Conservation (phyloP, 139 green algal species). For the Haematococcus lacustris region DNA sequence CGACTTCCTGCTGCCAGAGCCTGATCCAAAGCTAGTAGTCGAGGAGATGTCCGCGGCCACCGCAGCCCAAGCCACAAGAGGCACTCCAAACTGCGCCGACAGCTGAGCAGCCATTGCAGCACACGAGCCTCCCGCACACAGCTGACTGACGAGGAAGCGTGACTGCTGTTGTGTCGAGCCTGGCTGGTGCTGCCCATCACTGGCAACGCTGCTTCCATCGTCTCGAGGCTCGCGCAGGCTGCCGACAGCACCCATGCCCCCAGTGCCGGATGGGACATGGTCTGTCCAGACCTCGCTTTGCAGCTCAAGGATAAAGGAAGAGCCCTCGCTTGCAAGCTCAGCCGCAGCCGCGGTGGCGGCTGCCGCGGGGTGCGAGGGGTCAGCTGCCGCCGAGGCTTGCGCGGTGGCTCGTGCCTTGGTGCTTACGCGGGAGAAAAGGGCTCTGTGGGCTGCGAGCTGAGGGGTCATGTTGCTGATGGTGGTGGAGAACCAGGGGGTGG, state of each 20-base stretch:
- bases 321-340: conserved; percentile 2
- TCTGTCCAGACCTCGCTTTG: no score
- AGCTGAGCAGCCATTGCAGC: conserved; percentile 27
- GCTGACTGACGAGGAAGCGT: conserved; percentile 47
- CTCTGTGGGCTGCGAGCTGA: conserved; percentile 11
- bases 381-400: no score
- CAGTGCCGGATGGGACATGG: no score
- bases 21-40: no score
- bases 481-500: conserved; percentile 23
- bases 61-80: conserved; percentile 56
- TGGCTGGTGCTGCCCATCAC: no score
- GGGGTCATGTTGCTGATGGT: conserved; percentile 16
- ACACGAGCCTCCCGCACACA: conserved; percentile 18
- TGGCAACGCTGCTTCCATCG: no score
- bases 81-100: conserved; percentile 33
- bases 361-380: background rate
- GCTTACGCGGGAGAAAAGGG: conserved; percentile 28
- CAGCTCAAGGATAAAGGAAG: conserved; percentile 6
- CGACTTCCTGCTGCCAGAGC: no score
- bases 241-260: no score
- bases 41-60: conserved; percentile 51
- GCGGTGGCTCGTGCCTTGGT: no score
- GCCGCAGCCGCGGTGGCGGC: no score
- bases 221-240: no score
- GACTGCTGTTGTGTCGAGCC: background rate